Conservation (phyloP, 257 asterid genomes). For the Gentiana straminea region DNA sequence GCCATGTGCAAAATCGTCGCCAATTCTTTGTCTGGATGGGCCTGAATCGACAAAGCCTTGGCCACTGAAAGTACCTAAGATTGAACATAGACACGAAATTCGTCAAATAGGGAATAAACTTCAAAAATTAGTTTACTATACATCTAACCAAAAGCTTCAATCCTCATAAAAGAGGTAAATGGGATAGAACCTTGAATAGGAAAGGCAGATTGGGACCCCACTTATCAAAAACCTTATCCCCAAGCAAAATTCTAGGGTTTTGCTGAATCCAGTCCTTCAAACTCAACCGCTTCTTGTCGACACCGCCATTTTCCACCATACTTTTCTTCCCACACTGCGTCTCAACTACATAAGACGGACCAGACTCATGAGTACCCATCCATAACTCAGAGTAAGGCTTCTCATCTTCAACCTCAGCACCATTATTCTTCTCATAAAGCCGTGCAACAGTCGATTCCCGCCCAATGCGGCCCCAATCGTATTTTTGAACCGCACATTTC, state of each 20-base stretch:
- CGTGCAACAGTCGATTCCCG: constrained; percentile 50
- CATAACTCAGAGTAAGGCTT: constrained; percentile 72
- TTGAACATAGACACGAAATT: constrained; percentile 4
- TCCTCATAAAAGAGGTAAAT: too few relatives aligned
- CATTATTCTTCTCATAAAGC: constrained; percentile 38
- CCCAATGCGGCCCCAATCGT: constrained; percentile 63
- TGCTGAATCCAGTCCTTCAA: constrained; percentile 75
- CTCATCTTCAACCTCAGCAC: constrained; percentile 28
- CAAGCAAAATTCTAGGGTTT: constrained; percentile 51
- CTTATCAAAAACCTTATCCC: constrained; percentile 48
- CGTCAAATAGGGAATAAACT: too few relatives aligned
- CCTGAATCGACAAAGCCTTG: constrained; percentile 86
- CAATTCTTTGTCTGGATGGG: constrained; percentile 89
- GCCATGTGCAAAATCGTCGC: constrained; percentile 60
- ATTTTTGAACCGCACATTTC: constrained; percentile 53
- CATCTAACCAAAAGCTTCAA: too few relatives aligned
- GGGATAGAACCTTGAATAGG: constrained; percentile 57
- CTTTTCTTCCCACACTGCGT: neutral
- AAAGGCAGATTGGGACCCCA: constrained; percentile 88
- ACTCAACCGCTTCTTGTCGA: constrained; percentile 19
- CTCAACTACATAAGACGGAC: constrained; percentile 44
- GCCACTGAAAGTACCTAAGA: constrained; percentile 77
- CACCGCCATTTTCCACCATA: constrained; percentile 13
- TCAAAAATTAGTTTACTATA: too few relatives aligned
- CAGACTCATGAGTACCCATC: constrained; percentile 93